A percentile compares a stretch with the other conserved stretches of the same genome.
These are phyloP conservation scores for Pyrenophora graminea DNA, from an alignment of 2,329 filamentous ascomycete species.

Conservation along the genomic window DNA sequence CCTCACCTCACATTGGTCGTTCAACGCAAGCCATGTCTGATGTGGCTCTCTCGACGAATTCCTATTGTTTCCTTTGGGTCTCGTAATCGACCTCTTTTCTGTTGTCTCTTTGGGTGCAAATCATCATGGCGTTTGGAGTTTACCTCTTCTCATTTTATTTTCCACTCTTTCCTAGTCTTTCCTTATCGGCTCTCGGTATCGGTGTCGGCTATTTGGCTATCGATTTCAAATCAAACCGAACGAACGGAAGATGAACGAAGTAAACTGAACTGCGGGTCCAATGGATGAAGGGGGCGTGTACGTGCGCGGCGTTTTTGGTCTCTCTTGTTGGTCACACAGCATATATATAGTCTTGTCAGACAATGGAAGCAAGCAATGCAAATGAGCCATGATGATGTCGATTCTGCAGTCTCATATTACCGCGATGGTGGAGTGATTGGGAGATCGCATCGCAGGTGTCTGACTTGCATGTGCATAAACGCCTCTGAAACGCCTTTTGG, in stretches of 20 bases:
- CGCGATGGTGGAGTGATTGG: not conserved
- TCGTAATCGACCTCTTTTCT: not conserved
- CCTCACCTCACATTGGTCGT: no score
- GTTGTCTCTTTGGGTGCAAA: not conserved
- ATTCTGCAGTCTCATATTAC: not conserved
- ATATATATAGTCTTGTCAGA: not conserved
- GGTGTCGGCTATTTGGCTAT: slow-evolving; percentile 5
- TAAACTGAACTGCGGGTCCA: no score
- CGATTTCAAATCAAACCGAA: no score
- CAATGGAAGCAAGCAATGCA: not conserved
- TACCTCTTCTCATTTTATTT: not conserved
- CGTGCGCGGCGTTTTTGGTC: not conserved
- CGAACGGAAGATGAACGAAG: no score
- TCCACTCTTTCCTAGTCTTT: no score
- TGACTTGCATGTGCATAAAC: no score
- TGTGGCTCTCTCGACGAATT: not conserved
- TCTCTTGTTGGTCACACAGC: slow-evolving; percentile 6
- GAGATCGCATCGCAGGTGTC: no score
- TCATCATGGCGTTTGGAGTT: not conserved
- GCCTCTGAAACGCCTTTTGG: no score
- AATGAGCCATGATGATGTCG: not conserved
- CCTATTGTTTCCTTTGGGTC: not conserved
- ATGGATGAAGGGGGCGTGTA: not conserved
- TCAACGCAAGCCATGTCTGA: no score
- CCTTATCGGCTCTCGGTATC: not conserved